These are phyloP conservation scores for Suillus americanus DNA, from an alignment of 768 basidiomycete genomes.

Conservation along the genomic window DNA sequence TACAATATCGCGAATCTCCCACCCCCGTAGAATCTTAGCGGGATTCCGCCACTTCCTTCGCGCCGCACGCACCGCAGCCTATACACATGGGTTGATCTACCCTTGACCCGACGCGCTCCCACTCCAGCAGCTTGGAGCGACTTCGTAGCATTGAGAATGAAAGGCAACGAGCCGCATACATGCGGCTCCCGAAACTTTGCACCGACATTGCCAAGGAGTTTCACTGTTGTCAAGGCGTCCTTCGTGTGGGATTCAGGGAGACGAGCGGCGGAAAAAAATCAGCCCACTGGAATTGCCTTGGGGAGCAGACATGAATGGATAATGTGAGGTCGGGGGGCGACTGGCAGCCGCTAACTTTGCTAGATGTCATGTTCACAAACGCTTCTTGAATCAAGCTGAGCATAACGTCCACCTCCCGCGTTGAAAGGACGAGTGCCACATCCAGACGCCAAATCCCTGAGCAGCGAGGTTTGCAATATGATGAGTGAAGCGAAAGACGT, in stretches of 20 bases:
- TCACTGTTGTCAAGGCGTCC: conserved; percentile 20
- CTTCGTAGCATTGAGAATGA: conserved; percentile 21
- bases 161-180: conserved; percentile 25
- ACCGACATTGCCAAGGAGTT: conserved; percentile 16
- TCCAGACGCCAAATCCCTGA: conserved; percentile 30
- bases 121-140: conserved; percentile 13
- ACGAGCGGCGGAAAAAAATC: conserved; percentile 11
- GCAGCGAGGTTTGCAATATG: conserved; percentile 17
- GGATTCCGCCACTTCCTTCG: too few relatives aligned
- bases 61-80: too few relatives aligned
- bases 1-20: too few relatives aligned
- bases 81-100: too few relatives aligned
- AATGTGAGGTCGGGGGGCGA: conserved; percentile 12
- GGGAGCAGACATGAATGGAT: conserved; percentile 18
- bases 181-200: conserved; percentile 17
- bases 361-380: conserved; percentile 7
- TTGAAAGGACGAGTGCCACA: conserved; percentile 49
- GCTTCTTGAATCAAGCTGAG: conserved; percentile 42
- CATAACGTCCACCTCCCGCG: conserved; percentile 53
- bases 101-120: too few relatives aligned
- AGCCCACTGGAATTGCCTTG: conserved; percentile 1
- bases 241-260: conserved; percentile 14
- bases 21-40: too few relatives aligned
- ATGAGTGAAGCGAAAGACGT: conserved; percentile 60
- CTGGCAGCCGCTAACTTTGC: neutral